Evolutionary conservation across 2,329 filamentous ascomycete genomes (phyloP).

Genomic region (Colletotrichum scovillei): DNA sequence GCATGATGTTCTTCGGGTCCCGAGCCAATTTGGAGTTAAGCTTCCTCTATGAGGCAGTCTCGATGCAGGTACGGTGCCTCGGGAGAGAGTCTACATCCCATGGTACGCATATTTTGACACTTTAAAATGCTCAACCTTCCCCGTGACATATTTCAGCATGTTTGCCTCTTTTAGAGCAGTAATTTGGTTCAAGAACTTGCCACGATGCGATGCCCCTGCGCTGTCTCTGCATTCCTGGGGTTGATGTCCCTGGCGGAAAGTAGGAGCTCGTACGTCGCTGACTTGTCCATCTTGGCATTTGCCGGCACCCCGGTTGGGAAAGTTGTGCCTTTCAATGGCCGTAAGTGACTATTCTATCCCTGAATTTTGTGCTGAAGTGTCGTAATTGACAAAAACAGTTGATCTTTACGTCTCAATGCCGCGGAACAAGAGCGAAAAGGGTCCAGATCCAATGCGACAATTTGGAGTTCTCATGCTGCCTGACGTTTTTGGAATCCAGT

Average conservation of each 20-base stretch:
- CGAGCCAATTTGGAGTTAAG: too few species aligned
- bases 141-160: background rate
- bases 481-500: conserved; percentile 51
- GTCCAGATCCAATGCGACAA: background rate
- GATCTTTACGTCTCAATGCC: conserved; percentile 22
- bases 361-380: background rate
- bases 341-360: background rate
- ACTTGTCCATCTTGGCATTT: conserved; percentile 24
- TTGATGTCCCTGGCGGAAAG: background rate
- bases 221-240: background rate
- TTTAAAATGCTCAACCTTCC: background rate
- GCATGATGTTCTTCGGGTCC: background rate
- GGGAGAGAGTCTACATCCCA: background rate
- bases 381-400: background rate
- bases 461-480: conserved; percentile 39
- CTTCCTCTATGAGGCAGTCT: background rate
- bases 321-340: background rate
- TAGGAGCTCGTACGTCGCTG: background rate
- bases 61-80: background rate
- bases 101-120: background rate
- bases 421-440: background rate
- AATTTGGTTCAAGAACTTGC: background rate
- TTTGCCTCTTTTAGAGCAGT: too few species aligned
- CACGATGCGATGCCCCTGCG: background rate
- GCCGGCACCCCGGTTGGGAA: conserved; percentile 19